Conservation (phyloP, 192 early-diverging fungal genomes). For the Coemansia sp. region DNA sequence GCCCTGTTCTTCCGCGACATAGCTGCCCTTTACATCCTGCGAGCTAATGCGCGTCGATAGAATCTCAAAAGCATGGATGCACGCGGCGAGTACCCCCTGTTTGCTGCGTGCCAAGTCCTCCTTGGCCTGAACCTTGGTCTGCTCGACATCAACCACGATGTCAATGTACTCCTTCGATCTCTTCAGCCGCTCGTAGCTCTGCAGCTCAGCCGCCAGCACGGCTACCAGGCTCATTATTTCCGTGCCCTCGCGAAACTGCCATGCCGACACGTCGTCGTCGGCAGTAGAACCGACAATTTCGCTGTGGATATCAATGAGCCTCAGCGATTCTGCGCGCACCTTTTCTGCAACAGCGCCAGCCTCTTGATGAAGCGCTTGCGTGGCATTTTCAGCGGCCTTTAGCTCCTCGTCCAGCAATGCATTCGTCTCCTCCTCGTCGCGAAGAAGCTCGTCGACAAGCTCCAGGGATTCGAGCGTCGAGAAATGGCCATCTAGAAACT, state of each 20-base stretch:
- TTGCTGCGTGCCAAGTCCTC: slow-evolving; percentile 3
- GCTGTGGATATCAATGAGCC: slow-evolving; percentile 42
- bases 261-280: slow-evolving; percentile 27
- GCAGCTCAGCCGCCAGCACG: slow-evolving; percentile 23
- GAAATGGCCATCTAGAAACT: slow-evolving; percentile 44
- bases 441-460: slow-evolving; percentile 36
- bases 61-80: slow-evolving; percentile 15
- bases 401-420: slow-evolving; percentile 23
- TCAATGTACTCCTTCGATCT: slow-evolving; percentile 38
- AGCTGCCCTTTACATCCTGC: background rate
- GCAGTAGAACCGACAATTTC: slow-evolving; percentile 23
- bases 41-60: slow-evolving; percentile 9
- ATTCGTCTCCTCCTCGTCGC: slow-evolving; percentile 38
- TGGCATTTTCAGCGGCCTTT: slow-evolving; percentile 2
- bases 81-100: slow-evolving; percentile 28
- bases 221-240: slow-evolving; percentile 38
- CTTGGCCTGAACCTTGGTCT: slow-evolving; percentile 17
- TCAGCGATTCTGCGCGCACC: slow-evolving; percentile 17
- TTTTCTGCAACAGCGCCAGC: slow-evolving; percentile 9
- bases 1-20: too few relatives aligned
- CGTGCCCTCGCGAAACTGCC: slow-evolving; percentile 47
- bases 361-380: slow-evolving; percentile 16
- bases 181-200: slow-evolving; percentile 28
- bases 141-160: slow-evolving; percentile 33
- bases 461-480: slow-evolving; percentile 42